These are phyloP conservation scores for Coemansia biformis DNA, from an alignment of 192 early-diverging fungal species.

Conservation along the genomic window DNA sequence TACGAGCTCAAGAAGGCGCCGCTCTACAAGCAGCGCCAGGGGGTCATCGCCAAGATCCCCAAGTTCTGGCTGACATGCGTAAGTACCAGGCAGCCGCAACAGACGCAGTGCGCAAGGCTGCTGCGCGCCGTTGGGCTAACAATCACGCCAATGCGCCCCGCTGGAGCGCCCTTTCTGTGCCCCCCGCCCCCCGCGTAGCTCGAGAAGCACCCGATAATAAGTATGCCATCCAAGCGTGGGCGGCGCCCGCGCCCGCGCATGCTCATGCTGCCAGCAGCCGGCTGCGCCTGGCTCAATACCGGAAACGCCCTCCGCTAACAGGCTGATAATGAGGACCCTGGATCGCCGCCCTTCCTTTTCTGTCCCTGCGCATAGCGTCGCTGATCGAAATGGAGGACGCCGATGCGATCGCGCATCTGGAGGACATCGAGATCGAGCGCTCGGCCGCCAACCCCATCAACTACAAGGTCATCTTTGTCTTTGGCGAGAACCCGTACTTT, in stretches of 20 bases:
- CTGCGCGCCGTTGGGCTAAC: too few species aligned
- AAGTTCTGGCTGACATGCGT: slow-evolving; percentile 57
- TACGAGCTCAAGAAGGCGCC: slow-evolving; percentile 47
- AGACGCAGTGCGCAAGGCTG: too few species aligned
- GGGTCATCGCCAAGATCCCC: slow-evolving; percentile 50
- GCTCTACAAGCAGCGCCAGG: slow-evolving; percentile 54
- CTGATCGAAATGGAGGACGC: slow-evolving; percentile 50
- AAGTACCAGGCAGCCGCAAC: slow-evolving; percentile 13
- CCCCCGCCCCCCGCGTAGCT: slow-evolving; percentile 14
- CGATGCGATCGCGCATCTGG: slow-evolving; percentile 72
- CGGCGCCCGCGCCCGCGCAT: too few species aligned
- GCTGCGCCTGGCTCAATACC: too few species aligned
- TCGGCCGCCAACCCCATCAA: slow-evolving; percentile 47
- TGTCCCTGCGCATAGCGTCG: slow-evolving; percentile 35
- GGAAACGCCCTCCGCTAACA: too few species aligned
- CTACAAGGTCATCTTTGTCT: slow-evolving; percentile 54
- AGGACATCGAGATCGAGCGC: slow-evolving; percentile 64
- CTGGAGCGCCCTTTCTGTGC: not conserved
- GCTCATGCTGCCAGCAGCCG: too few species aligned
- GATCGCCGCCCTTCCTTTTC: slow-evolving; percentile 3
- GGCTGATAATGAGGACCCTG: too few species aligned
- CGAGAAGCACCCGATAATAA: slow-evolving; percentile 49
- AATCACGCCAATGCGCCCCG: too few species aligned
- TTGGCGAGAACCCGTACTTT: slow-evolving; percentile 56
- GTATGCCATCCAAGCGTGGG: too few species aligned